Conservation (phyloP, 1,139 yeast species). For the Saccharomyces hybrid region DNA sequence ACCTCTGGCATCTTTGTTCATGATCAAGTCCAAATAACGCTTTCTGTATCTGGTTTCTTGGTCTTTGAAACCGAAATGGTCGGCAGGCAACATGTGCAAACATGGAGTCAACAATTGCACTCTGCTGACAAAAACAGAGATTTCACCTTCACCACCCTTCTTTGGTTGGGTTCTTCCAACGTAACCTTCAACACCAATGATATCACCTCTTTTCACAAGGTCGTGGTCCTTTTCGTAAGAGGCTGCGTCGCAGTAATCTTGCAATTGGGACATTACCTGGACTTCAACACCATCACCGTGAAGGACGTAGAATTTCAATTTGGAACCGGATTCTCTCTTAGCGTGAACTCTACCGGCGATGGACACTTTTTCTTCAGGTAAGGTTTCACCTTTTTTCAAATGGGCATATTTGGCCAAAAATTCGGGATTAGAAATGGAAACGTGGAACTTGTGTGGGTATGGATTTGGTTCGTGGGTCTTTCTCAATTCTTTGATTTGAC, state of each 20-base stretch:
- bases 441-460: conserved; percentile 92
- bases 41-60: conserved; percentile 96
- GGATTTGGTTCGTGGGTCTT: conserved; percentile 69
- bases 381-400: conserved; percentile 78
- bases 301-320: conserved; percentile 85
- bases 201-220: conserved; percentile 90
- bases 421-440: conserved; percentile 58
- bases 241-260: conserved; percentile 47
- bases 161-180: conserved; percentile 97
- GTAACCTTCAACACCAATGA: conserved; percentile 91
- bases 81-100: conserved; percentile 97
- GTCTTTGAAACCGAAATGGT: conserved; percentile 95
- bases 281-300: conserved; percentile 86
- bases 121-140: conserved; percentile 79
- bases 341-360: conserved; percentile 93
- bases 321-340: conserved; percentile 94
- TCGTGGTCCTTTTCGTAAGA: conserved; percentile 82
- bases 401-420: conserved; percentile 61
- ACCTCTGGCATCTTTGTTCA: conserved; percentile 64
- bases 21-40: conserved; percentile 85
- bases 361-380: conserved; percentile 60
- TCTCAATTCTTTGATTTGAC: conserved; percentile 80
- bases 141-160: conserved; percentile 98
- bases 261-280: conserved; percentile 95
- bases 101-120: conserved; percentile 87